Evolutionary conservation across 2,329 filamentous ascomycete genomes (phyloP).

Genomic region (Penicillium aurantiogriseum): DNA sequence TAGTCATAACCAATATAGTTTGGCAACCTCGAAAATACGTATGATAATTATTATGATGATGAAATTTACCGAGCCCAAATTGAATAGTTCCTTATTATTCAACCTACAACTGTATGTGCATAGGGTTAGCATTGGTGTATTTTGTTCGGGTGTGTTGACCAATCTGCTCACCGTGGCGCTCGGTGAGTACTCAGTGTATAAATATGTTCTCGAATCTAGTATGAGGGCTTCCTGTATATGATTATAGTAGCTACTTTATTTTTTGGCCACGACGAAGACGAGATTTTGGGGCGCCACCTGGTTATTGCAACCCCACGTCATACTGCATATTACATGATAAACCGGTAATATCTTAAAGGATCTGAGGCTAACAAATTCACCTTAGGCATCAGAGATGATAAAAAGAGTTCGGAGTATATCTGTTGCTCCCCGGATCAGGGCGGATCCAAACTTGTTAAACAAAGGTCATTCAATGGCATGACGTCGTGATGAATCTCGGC

Average conservation of each 20-base stretch:
- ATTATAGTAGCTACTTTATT: not conserved
- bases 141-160: not conserved
- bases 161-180: not conserved
- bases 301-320: not conserved
- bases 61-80: not conserved
- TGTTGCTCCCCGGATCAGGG: not conserved
- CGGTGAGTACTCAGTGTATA: not conserved
- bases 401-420: not conserved
- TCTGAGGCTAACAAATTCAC: not conserved
- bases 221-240: not conserved
- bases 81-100: not conserved
- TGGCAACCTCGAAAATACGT: not conserved
- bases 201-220: not conserved
- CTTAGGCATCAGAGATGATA: too few species aligned
- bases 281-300: not conserved
- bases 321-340: not conserved
- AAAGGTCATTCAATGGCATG: not conserved
- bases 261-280: not conserved
- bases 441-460: not conserved
- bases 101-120: not conserved
- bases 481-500: not conserved
- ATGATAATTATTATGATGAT: not conserved
- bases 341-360: not conserved
- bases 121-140: not conserved
- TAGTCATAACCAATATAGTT: not conserved